Evolutionary conservation across 176 grass and related monocot species (phyloP).

Genomic region (Triticum turgidum): DNA sequence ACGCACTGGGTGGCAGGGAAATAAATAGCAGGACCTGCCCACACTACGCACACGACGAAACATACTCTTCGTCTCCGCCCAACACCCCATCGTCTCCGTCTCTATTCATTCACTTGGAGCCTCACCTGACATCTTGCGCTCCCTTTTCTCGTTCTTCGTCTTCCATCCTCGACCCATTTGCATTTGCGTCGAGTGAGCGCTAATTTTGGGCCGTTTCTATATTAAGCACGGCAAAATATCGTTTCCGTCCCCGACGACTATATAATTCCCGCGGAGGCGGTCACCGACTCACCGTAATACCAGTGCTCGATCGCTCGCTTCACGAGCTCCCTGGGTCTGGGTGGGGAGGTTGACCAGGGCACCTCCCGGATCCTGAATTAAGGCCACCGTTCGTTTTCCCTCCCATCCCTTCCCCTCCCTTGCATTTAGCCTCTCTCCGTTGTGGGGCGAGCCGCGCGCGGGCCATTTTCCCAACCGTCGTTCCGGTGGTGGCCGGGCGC

Average conservation of each 20-base stretch:
- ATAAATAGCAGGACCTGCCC: constrained; percentile 21
- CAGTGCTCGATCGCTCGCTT: constrained; percentile 23
- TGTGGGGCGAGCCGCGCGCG: constrained; percentile 20
- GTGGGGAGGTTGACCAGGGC: constrained; percentile 41
- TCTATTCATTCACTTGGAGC: not conserved
- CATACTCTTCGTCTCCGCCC: not conserved
- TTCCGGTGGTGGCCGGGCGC: constrained; percentile 38
- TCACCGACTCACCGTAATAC: constrained; percentile 22
- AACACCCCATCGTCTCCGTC: not conserved
- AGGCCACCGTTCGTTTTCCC: constrained; percentile 49
- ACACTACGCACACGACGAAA: not conserved
- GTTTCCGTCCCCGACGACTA: not conserved
- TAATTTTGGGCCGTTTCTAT: constrained; percentile 28
- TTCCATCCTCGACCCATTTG: constrained; percentile 17
- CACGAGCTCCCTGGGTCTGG: constrained; percentile 29
- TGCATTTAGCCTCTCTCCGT: constrained; percentile 40
- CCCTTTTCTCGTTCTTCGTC: no score
- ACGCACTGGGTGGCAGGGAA: not conserved
- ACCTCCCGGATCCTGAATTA: constrained; percentile 47
- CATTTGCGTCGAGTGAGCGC: constrained; percentile 13
- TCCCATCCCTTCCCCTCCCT: constrained; percentile 2
- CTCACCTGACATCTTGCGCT: no score
- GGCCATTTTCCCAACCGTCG: constrained; percentile 48
- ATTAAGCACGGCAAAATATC: not conserved
- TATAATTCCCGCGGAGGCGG: constrained; percentile 26